Conservation (phyloP, 2,329 filamentous ascomycete species). For the Verticillium klebahnii region DNA sequence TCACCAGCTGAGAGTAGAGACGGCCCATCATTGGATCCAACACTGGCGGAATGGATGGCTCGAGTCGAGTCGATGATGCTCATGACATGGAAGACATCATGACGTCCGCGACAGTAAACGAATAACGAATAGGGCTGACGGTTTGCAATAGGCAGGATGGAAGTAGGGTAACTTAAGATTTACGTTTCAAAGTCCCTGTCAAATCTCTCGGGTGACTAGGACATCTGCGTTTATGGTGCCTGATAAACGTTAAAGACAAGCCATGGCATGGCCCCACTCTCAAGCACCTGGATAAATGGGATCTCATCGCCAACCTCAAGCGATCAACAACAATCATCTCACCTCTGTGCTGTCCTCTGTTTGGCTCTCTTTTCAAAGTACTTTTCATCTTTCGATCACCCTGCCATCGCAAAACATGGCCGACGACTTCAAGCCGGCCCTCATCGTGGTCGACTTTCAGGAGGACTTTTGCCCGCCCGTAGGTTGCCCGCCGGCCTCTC, state of each 20-base stretch:
- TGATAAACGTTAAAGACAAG: too few species aligned
- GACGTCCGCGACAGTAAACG: too few species aligned
- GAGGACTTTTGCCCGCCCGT: conserved; percentile 94
- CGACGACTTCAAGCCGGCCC: conserved; percentile 39
- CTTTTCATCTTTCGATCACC: too few species aligned
- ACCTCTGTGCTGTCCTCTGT: too few species aligned
- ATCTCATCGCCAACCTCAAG: background rate
- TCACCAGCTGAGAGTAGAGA: background rate
- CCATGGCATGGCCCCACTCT: background rate
- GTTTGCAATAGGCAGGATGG: too few species aligned
- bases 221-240: too few species aligned
- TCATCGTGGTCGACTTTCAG: conserved; percentile 81
- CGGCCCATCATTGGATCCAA: background rate
- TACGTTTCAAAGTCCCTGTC: too few species aligned
- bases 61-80: background rate
- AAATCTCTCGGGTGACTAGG: too few species aligned
- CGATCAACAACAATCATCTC: background rate
- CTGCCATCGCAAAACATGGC: background rate
- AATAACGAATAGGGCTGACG: too few species aligned
- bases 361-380: too few species aligned
- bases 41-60: background rate
- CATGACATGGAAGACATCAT: background rate
- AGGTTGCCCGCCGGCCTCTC: conserved; percentile 27
- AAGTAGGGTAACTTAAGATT: too few species aligned
- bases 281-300: background rate